Percentiles rank a stretch among this genome's conserved stretches.
phyloP scores from a whole-genome alignment of 2,329 filamentous ascomycete species.

The Harringtonia aguacate region DNA sequence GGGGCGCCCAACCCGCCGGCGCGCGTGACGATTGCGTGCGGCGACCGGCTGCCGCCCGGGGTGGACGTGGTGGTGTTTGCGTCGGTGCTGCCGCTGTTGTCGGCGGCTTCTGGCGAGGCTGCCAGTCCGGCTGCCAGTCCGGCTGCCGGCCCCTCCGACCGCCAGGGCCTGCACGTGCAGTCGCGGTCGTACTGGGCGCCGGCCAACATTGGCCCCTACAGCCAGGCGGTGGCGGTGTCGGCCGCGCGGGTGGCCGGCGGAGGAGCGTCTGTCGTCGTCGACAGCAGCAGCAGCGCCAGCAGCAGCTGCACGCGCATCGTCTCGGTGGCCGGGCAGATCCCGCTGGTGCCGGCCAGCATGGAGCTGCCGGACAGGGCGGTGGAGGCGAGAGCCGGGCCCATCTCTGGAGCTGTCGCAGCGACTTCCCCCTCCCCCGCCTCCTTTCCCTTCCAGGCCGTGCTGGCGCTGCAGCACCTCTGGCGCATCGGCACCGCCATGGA shows the following conservation, averaged over 20 bases:
- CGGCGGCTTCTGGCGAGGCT: too few species aligned
- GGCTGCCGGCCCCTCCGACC: too few species aligned
- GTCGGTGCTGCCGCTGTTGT: constrained; percentile 5
- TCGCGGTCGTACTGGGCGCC: constrained; percentile 94
- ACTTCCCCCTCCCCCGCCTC: neutral
- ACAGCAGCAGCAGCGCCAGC: neutral
- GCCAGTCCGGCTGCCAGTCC: too few species aligned
- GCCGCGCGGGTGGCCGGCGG: constrained; percentile 6
- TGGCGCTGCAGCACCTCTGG: constrained; percentile 84
- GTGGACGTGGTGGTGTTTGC: constrained; percentile 47
- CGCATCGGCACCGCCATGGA: constrained; percentile 64
- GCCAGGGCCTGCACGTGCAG: constrained; percentile 76
- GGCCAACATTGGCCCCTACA: constrained; percentile 95
- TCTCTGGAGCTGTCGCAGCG: constrained; percentile 5
- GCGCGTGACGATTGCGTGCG: constrained; percentile 72
- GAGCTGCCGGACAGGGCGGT: constrained; percentile 27
- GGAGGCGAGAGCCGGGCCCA: constrained; percentile 3
- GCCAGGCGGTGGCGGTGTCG: constrained; percentile 62
- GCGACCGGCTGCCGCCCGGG: constrained; percentile 49
- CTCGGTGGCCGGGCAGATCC: constrained; percentile 83
- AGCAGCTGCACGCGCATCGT: constrained; percentile 27
- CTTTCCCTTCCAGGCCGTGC: constrained; percentile 46
- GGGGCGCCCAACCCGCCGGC: constrained; percentile 69
- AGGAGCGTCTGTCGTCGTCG: neutral
- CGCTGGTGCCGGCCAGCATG: constrained; percentile 76